Percentiles rank a stretch among this genome's conserved stretches.
phyloP scores from a whole-genome alignment of 1,139 yeast genomes.

The Candida gigantensis region DNA sequence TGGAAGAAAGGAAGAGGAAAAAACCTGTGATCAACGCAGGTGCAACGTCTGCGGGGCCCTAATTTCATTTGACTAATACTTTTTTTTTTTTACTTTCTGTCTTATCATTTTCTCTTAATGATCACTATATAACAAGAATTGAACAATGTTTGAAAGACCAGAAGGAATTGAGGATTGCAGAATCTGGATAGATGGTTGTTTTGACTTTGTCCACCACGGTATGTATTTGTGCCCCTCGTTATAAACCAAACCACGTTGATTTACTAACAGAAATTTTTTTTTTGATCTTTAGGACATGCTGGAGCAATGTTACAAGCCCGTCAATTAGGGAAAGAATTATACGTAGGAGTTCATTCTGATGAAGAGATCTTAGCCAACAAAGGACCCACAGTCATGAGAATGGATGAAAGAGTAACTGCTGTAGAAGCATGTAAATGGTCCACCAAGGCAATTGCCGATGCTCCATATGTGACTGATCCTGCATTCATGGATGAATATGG shows the following conservation, averaged over 20 bases:
- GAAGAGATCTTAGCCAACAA: constrained; percentile 79
- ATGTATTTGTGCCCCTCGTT: constrained; percentile 22
- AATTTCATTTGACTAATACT: too few species aligned
- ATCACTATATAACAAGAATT: too few species aligned
- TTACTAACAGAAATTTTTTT: too few species aligned
- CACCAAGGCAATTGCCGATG: constrained; percentile 66
- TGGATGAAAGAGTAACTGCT: constrained; percentile 76
- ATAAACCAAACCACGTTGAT: background rate
- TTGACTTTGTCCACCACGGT: constrained; percentile 97
- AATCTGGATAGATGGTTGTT: constrained; percentile 97
- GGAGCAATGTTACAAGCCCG: constrained; percentile 96
- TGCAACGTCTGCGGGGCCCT: too few species aligned
- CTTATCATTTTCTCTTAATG: too few species aligned
- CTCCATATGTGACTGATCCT: constrained; percentile 96
- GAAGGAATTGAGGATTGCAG: constrained; percentile 44
- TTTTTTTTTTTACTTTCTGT: too few species aligned
- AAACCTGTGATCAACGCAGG: too few species aligned
- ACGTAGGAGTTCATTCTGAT: constrained; percentile 90
- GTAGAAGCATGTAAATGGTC: constrained; percentile 93
- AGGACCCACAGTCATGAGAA: constrained; percentile 91
- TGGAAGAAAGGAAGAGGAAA: too few species aligned
- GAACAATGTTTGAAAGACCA: constrained; percentile 43
- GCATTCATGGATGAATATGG: constrained; percentile 69
- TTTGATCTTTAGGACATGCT: constrained; percentile 87
- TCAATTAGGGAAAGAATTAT: constrained; percentile 69